Evolutionary conservation across 2,329 filamentous ascomycete species (phyloP), one percentile per base, ranked within the genome.

Genomic region (Metarhizium album): DNA sequence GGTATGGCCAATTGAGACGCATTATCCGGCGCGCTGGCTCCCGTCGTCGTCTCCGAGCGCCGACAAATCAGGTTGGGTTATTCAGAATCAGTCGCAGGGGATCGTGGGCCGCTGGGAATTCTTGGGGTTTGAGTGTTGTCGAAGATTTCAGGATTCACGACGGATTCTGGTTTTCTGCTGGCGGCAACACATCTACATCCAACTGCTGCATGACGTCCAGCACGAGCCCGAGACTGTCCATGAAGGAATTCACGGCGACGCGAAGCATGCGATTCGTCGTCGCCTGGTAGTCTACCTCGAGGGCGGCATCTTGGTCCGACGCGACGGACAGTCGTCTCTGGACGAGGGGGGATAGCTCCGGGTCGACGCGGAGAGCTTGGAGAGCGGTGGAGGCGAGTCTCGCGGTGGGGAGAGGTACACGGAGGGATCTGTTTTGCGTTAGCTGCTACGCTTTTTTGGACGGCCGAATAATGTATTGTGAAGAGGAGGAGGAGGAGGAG

Each of bases 231-330:
- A 96, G 67, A 59, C 86, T 94, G 61, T 97, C 91, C 76, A 97
- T 90, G 68, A 96, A 96, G 9, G 90, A 89, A 70, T 97, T 97
- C 51, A 96, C 90, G 3, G 91, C 87, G 2, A 98, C 93, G 43
- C 93, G 84, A 52, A 98, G 76, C 91, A 97, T 97, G 58, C 93
- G 84, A 65, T 96, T 95, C 20, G 93, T 97, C 0, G 89, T 89
- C 1, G 93, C 93, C 50, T 76, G 79, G 70, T 97, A 97, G 53
- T 85, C 78, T 9, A 87, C 85, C 53, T 78, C 75, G 46, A 97
- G 73, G 4, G 90, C 68, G 22, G 62, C 68, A 18, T 65, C 60
- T 40, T 64, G 63, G 27, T 57, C 52, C 23, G 22, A 60, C 57
- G n/a, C 63, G 45, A 27, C 70, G 40, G 76, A 73, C 57, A 96